Base-by-base conservation (phyloP, 1,139 yeast species). In the Lodderomyces orthopsilosis region DNA sequence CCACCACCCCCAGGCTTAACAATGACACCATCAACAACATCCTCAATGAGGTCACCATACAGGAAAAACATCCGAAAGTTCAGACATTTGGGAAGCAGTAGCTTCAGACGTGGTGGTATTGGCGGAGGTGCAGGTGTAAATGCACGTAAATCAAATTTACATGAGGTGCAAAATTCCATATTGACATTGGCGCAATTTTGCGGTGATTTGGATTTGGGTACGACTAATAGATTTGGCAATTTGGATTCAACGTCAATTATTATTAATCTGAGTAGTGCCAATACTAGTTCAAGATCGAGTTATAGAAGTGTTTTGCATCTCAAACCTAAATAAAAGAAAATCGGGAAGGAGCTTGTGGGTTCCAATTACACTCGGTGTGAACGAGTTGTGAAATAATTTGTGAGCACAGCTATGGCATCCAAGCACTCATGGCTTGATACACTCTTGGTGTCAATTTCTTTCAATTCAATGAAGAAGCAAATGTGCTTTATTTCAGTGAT, bases 101-200 rank as follows among this genome's bases (percentile, higher is more conserved):
- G 42, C 24, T 27, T 54, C 28, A 56, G 59, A 1, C 45, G 58
- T 7, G 32, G 32, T 8, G 32, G 9, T n/a, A 4, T 5, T 27
- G 32, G 32, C 3, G 13, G 32, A 21, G 23, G 23, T 21, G 23
- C 8, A 5, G 23, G 23, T 21, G 5, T 8, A 21, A 53, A 52
- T 21, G 52, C 51, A 40, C 45, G 59, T 6, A 48, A 56, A 2
- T 52, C 52, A 15, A 53, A 52, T 38, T 51, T 64, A 36, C 52
- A 55, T 27, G 57, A 57, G 28, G 54, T 59, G 3, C 68, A 63
- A 43, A 50, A 50, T 8, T 53, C 55, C 13, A 48, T 64, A 13
- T 51, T 64, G 42, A 59, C 58, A 15, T 46, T 51, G 41, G 52
- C 63, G 6, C 61, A 58, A 22, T 59, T 56, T 43, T 52, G 57